These are phyloP conservation scores for Rhizomucor miehei DNA, from an alignment of 371 early-diverging fungal genomes.

Conservation along the genomic window DNA sequence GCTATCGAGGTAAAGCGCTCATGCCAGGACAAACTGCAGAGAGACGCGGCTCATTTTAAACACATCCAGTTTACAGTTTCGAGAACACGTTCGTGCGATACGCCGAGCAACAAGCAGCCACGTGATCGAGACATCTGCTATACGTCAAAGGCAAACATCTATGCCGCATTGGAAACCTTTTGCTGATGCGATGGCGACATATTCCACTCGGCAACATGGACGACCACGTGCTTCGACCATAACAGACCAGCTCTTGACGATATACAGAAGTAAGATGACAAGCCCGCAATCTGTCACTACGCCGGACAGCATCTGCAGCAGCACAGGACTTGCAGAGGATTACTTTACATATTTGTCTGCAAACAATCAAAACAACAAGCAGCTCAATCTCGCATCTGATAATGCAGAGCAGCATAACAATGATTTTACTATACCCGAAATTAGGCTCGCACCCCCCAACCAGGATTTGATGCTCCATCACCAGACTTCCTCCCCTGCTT, in stretches of 20 bases:
- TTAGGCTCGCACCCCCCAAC: slow-evolving; percentile 34
- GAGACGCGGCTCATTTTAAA: slow-evolving; percentile 6
- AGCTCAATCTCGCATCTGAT: background rate
- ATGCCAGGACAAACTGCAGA: background rate
- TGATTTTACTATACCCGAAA: slow-evolving; percentile 33
- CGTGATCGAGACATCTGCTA: background rate
- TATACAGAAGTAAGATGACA: background rate
- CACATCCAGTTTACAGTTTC: slow-evolving; percentile 27
- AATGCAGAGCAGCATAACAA: slow-evolving; percentile 3
- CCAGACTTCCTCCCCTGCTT: background rate
- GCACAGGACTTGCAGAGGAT: slow-evolving; percentile 28
- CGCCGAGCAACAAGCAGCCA: slow-evolving; percentile 25
- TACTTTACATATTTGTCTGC: slow-evolving; percentile 40
- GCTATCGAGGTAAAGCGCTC: slow-evolving; percentile 40
- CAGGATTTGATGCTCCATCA: background rate
- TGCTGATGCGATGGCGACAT: background rate
- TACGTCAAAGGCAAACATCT: slow-evolving; percentile 22
- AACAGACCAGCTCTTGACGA: slow-evolving; percentile 18
- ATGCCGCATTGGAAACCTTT: slow-evolving; percentile 30
- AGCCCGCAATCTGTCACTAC: slow-evolving; percentile 7
- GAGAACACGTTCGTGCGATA: slow-evolving; percentile 30
- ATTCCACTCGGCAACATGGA: slow-evolving; percentile 5
- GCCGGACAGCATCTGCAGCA: slow-evolving; percentile 20
- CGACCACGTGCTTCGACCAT: slow-evolving; percentile 33
- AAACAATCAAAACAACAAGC: slow-evolving; percentile 14